These are phyloP conservation scores for Coleophoma eucalyptorum DNA, from an alignment of 2,329 filamentous ascomycete genomes.

Conservation along the genomic window DNA sequence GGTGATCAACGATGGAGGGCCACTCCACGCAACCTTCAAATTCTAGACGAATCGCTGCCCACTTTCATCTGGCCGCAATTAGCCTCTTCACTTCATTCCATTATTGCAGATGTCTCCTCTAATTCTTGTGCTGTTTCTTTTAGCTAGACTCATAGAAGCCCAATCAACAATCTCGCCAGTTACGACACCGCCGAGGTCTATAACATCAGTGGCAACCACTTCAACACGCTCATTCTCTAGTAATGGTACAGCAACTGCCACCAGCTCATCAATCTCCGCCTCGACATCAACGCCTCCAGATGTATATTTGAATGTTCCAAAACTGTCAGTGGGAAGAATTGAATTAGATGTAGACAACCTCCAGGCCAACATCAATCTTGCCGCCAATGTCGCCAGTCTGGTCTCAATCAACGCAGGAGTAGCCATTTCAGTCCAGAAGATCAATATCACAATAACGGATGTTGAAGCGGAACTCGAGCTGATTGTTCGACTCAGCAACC, in stretches of 20 bases:
- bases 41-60: too few relatives aligned
- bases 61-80: too few relatives aligned
- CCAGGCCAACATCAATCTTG: constrained; percentile 54
- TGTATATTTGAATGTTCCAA: constrained; percentile 53
- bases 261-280: constrained; percentile 18
- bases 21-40: too few relatives aligned
- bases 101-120: too few relatives aligned
- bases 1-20: too few relatives aligned
- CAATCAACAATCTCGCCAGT: too few relatives aligned
- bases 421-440: constrained; percentile 38
- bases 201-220: too few relatives aligned
- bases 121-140: too few relatives aligned
- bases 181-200: too few relatives aligned
- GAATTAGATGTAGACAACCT: constrained; percentile 58
- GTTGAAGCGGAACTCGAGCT: constrained; percentile 56
- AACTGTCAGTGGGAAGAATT: constrained; percentile 54
- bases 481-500: constrained; percentile 53
- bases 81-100: too few relatives aligned
- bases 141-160: too few relatives aligned
- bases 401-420: constrained; percentile 49
- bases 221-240: neutral
- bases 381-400: constrained; percentile 54
- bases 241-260: neutral
- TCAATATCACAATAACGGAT: constrained; percentile 60
- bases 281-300: constrained; percentile 42